Base-by-base conservation (phyloP, 1,284 basidiomycete species). In the Chiua sp. region DNA sequence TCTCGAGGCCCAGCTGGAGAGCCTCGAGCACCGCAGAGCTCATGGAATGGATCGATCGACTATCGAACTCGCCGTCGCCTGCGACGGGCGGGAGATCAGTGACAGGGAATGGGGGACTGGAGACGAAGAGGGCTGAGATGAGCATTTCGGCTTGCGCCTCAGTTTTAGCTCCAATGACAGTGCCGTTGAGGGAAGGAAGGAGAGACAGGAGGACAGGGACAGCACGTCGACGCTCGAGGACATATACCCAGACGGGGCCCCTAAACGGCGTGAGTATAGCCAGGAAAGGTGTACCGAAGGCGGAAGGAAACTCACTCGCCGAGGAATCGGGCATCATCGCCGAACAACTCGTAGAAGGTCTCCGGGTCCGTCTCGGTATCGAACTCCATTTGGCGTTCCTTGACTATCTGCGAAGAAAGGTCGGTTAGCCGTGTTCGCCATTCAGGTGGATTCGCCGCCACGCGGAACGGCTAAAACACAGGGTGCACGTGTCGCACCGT, bases 241-340 rank as follows among this genome's bases (percentile, higher is more conserved):
- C 88, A 74, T 92, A 93, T 26, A 93, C 90, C 90, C 92, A 92
- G 30, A 92, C 90, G 22, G 91, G 88, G 59, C 90, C 91, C 66
- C 91, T 92, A 62, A 48, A 22, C 28, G 44, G 48, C 46, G 32
- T 53, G 51, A 61, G 60, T 44, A 60, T 57, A 52, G 47, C 53
- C 1, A 53, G 53, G 22, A 61, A 62, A 22, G 52, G n/a, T 63
- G 51, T 26, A 51, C 30, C 59, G 49, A 18, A 53, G 35, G 11
- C 42, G 42, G 2, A 37, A 2, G 54, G 53, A 44, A 48, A 83
- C 88, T 80, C 75, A 92, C 91, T 92, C 88, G 59, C 82, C 83
- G 61, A 92, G 82, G 52, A 84, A 88, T 50, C 80, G 79, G n/a
- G 87, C 83, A 66, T 92, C 89, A 46, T 88, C 83, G 23, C 90